Evolutionary conservation across 805 yeast genomes (phyloP).

Genomic region (Metschnikowia aberdeeniae): DNA sequence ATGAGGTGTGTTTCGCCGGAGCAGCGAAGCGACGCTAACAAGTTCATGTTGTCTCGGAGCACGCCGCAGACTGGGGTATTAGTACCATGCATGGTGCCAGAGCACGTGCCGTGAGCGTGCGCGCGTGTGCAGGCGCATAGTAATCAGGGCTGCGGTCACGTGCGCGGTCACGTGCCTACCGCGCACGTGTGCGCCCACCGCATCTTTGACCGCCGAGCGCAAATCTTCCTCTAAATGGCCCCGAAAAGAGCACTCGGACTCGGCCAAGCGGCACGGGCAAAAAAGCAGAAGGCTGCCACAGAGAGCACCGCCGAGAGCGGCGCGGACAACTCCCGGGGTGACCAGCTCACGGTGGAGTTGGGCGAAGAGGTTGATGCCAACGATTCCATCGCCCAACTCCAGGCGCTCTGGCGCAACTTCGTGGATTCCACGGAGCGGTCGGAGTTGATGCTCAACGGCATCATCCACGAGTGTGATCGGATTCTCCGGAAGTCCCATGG

Average conservation of each 20-base stretch:
- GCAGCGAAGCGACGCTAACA: conserved; percentile 29
- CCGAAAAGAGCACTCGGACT: conserved; percentile 37
- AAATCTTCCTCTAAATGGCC: conserved; percentile 13
- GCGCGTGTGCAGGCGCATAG: conserved; percentile 1
- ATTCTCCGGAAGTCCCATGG: conserved; percentile 46
- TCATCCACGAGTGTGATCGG: conserved; percentile 90
- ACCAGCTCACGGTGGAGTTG: conserved; percentile 53
- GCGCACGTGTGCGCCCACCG: not conserved
- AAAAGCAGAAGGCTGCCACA: conserved; percentile 18
- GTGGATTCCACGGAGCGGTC: conserved; percentile 51
- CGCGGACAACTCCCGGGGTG: conserved; percentile 9
- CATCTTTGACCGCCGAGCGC: not conserved
- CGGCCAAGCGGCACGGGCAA: conserved; percentile 29
- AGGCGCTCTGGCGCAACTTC: conserved; percentile 69
- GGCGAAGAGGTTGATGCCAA: conserved; percentile 67
- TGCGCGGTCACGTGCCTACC: too few relatives aligned
- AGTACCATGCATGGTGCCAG: conserved; percentile 6
- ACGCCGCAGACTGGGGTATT: conserved; percentile 2
- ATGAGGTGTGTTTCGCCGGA: conserved; percentile 53
- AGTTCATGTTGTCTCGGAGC: conserved; percentile 5
- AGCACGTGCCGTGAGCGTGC: conserved; percentile 5
- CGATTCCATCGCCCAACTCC: conserved; percentile 74
- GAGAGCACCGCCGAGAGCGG: not conserved
- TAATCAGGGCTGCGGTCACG: too few relatives aligned
- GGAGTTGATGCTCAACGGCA: conserved; percentile 69